Conservation (phyloP, 2,329 filamentous ascomycete species). For the Tolypocladium album region DNA sequence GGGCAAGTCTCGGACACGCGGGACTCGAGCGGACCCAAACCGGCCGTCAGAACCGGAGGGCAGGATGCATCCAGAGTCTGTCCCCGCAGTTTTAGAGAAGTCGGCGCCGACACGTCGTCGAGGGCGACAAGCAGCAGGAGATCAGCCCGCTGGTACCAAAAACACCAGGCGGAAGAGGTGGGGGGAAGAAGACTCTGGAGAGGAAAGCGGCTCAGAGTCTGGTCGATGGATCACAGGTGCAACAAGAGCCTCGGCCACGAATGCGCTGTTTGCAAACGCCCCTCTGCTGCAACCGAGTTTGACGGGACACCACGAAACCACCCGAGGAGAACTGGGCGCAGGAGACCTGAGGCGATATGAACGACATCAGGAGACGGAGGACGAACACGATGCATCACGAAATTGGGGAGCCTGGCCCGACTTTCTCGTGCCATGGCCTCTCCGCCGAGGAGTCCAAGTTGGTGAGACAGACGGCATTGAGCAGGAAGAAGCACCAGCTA, state of each 20-base stretch:
- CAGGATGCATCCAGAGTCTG: background rate
- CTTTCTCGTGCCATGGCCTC: background rate
- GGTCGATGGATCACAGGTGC: conserved; percentile 5
- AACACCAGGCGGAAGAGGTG: background rate
- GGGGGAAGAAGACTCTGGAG: background rate
- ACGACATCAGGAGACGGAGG: background rate
- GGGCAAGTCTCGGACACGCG: background rate
- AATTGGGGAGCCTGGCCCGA: background rate
- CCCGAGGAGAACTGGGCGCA: background rate
- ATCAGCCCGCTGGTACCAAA: background rate
- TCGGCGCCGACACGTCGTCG: background rate
- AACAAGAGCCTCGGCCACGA: background rate
- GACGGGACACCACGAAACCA: background rate
- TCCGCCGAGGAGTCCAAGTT: conserved; percentile 1
- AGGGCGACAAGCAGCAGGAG: background rate
- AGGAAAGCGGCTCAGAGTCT: background rate
- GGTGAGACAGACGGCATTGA: background rate
- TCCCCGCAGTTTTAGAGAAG: background rate
- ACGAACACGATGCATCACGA: background rate
- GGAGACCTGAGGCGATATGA: background rate
- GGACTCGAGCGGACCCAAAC: background rate
- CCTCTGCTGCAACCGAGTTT: background rate
- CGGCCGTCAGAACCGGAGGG: background rate
- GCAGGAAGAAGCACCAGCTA: background rate
- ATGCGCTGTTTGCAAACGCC: background rate